These are phyloP conservation scores for Trametes sp. DNA, from an alignment of 1,284 basidiomycete genomes.

Conservation along the genomic window DNA sequence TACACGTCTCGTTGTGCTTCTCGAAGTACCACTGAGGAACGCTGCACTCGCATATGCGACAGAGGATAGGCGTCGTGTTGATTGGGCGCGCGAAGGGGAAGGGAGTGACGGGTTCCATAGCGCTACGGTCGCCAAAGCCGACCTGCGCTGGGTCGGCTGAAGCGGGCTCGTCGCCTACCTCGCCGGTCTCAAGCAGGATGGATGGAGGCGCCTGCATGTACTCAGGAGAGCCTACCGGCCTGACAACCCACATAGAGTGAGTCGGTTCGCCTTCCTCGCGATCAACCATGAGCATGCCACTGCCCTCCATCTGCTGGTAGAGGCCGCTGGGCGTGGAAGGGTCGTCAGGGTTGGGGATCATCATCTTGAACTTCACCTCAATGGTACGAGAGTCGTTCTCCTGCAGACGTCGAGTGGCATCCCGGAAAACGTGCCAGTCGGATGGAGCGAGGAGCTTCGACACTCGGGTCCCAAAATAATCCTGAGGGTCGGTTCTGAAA, in stretches of 20 bases:
- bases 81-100: slow-evolving; percentile 82
- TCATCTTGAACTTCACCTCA: slow-evolving; percentile 90
- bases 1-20: slow-evolving; percentile 99
- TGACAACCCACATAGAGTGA: slow-evolving; percentile 99
- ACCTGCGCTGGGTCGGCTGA: slow-evolving; percentile 46
- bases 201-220: slow-evolving; percentile 66
- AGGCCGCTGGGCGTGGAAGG: slow-evolving; percentile 54
- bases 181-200: slow-evolving; percentile 63
- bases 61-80: slow-evolving; percentile 88
- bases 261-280: slow-evolving; percentile 86
- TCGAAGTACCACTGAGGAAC: slow-evolving; percentile 99
- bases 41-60: slow-evolving; percentile 97
- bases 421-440: slow-evolving; percentile 89
- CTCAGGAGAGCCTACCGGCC: slow-evolving; percentile 78
- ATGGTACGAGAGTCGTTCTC: slow-evolving; percentile 95
- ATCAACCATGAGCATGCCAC: slow-evolving; percentile 98
- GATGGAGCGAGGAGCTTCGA: slow-evolving; percentile 83
- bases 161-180: slow-evolving; percentile 54
- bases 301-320: slow-evolving; percentile 94
- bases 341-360: slow-evolving; percentile 66
- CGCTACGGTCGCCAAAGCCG: slow-evolving; percentile 40
- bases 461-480: slow-evolving; percentile 82
- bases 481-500: slow-evolving; percentile 83
- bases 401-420: slow-evolving; percentile 86
- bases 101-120: slow-evolving; percentile 61